Conservation (phyloP, 2,329 filamentous ascomycete species). For the Ophiostoma angusticollis region DNA sequence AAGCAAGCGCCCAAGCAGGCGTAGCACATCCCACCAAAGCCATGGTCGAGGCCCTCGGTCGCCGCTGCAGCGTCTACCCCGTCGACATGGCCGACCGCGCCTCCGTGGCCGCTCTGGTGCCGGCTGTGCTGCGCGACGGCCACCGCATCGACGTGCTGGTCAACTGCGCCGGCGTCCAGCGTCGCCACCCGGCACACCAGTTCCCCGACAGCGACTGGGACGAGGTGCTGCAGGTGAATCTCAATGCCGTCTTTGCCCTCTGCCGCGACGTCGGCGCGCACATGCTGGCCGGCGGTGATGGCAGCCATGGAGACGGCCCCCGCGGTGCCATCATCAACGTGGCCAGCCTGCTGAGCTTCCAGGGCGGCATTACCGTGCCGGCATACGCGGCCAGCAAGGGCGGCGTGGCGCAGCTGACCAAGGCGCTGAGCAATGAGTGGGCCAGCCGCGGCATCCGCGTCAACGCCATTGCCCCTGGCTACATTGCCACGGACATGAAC, state of each 20-base stretch:
- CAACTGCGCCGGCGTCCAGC: slow-evolving; percentile 80
- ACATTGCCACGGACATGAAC: slow-evolving; percentile 94
- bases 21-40: slow-evolving; percentile 49
- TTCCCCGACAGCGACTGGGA: slow-evolving; percentile 72
- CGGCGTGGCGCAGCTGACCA: slow-evolving; percentile 72
- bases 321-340: slow-evolving; percentile 73
- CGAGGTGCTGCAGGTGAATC: slow-evolving; percentile 74
- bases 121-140: slow-evolving; percentile 36
- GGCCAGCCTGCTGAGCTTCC: slow-evolving; percentile 67
- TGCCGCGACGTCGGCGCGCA: slow-evolving; percentile 66
- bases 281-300: slow-evolving; percentile 45
- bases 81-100: slow-evolving; percentile 52
- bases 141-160: slow-evolving; percentile 56
- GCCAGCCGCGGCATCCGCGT: slow-evolving; percentile 64
- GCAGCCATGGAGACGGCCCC: slow-evolving; percentile 34
- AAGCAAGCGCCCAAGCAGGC: too few species aligned
- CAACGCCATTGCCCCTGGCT: slow-evolving; percentile 81
- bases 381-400: slow-evolving; percentile 82
- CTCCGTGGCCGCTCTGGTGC: slow-evolving; percentile 48
- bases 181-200: slow-evolving; percentile 58
- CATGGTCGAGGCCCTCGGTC: slow-evolving; percentile 50
- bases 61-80: slow-evolving; percentile 53
- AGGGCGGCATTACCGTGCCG: slow-evolving; percentile 78
- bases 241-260: slow-evolving; percentile 67
- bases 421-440: slow-evolving; percentile 81